phyloP scores from a whole-genome alignment of 805 yeast genomes.

The Schwanniomyces yamadae region DNA sequence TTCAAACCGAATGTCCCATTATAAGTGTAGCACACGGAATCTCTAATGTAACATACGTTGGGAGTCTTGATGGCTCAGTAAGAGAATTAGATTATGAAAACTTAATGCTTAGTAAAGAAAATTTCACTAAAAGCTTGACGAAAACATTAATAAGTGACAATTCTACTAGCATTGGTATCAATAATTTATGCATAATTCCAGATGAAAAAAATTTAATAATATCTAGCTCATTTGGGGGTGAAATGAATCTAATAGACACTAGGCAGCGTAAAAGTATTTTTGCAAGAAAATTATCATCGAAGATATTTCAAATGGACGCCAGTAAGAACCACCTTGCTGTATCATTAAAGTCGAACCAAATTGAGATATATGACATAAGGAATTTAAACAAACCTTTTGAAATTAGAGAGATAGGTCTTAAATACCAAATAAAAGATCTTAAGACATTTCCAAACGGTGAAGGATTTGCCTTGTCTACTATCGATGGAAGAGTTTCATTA shows the following conservation, averaged over 20 bases:
- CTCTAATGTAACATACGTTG: conserved; percentile 40
- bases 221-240: conserved; percentile 64
- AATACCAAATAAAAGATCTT: conserved; percentile 60
- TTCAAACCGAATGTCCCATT: conserved; percentile 19
- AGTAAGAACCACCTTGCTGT: conserved; percentile 46
- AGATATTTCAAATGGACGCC: conserved; percentile 64
- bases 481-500: conserved; percentile 82
- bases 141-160: conserved; percentile 11
- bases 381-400: conserved; percentile 45
- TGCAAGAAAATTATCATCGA: conserved; percentile 34
- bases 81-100: conserved; percentile 52
- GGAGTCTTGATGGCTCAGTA: conserved; percentile 56
- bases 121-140: too few relatives aligned
- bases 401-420: conserved; percentile 61
- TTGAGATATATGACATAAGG: conserved; percentile 59
- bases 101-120: conserved; percentile 12
- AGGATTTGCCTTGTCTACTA: conserved; percentile 67
- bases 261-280: conserved; percentile 14
- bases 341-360: conserved; percentile 51
- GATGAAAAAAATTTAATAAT: conserved; percentile 33
- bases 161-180: conserved; percentile 30
- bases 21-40: conserved; percentile 29
- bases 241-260: conserved; percentile 48
- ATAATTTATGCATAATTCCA: conserved; percentile 27
- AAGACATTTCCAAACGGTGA: conserved; percentile 49